phyloP scores from a whole-genome alignment of 1,284 basidiomycete species.

The Apiotrichum brassicae region DNA sequence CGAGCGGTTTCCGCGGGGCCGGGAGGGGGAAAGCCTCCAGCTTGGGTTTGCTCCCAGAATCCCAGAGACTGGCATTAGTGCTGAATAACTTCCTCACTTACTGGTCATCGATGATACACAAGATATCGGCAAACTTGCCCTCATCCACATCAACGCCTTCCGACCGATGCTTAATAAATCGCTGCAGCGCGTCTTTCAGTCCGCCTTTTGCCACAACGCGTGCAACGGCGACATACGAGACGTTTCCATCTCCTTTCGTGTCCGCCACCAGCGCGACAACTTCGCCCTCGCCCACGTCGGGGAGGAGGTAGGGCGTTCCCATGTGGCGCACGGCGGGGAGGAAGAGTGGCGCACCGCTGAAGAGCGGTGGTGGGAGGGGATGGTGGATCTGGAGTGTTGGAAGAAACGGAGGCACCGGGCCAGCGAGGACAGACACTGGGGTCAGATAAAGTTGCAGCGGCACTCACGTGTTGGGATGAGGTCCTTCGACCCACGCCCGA shows the following conservation, averaged over 20 bases:
- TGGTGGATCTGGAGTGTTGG: constrained; percentile 39
- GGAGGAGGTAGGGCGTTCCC: constrained; percentile 31
- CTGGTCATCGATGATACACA: constrained; percentile 44
- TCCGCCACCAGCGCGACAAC: constrained; percentile 33
- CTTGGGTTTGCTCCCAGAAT: constrained; percentile 32
- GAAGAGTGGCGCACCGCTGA: constrained; percentile 52
- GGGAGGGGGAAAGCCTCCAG: constrained; percentile 27
- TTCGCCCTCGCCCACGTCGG: constrained; percentile 32
- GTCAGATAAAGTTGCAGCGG: background rate
- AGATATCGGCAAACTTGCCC: constrained; percentile 42
- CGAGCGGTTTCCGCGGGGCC: constrained; percentile 23
- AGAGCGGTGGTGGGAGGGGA: constrained; percentile 41
- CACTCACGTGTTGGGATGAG: constrained; percentile 59
- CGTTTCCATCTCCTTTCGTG: constrained; percentile 18
- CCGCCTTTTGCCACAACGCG: constrained; percentile 37
- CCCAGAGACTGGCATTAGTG: constrained; percentile 37
- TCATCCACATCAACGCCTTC: constrained; percentile 35
- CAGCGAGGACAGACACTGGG: constrained; percentile 42
- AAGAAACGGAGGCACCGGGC: constrained; percentile 22
- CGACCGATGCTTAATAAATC: constrained; percentile 18
- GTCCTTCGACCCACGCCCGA: constrained; percentile 56
- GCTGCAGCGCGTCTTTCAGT: constrained; percentile 32
- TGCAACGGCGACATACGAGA: constrained; percentile 39
- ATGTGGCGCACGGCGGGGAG: constrained; percentile 42
- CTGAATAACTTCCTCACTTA: constrained; percentile 18